Evolutionary conservation across 2,329 filamentous ascomycete species (phyloP), one percentile per base, ranked within the genome.

Genomic region (Teratosphaeriaceae sp.): DNA sequence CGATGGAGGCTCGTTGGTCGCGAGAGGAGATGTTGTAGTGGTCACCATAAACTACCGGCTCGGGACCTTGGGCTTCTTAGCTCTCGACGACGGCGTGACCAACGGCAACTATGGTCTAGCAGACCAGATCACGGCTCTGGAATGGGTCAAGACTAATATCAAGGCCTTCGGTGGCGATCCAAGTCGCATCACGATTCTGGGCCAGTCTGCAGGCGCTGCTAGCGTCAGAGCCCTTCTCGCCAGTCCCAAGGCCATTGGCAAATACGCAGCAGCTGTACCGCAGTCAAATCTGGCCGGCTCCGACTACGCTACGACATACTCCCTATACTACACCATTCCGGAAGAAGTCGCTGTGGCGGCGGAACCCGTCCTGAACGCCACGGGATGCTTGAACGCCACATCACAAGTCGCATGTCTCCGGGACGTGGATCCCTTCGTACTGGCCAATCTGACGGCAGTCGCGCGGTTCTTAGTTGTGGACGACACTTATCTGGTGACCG

Each of bases 31-130:
- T 22, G 38, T 84, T 35, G 65, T 84, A 24, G 75, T 70, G 16
- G 70, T 83, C 42, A 75, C 70, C 58, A 74, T 81, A 60, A 78
- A 76, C 63, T 79, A 85, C 60, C 73, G 82, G 8, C 71, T 85
- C 78, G 80, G 3, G 12, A 39, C 23, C 12, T 77, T 70, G 63
- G 75, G 76, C 5, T 79, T 77, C 54, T 55, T 79, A 13, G 66
- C 65, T 44, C 65, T 68, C 55, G 67, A 48, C 57, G 69, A 61
- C 50, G 55, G 75, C 27, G 58, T 52, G 21, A 48, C 44, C 9
- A 51, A 55, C 27, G 70, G 72, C 3, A 88, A 87, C 53, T 61
- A 82, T 16, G 83, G 83, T 1, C 63, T 84, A 47, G 69, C 71
- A 49, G 81, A 85, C 54, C 80, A 84, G 61, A 70, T 73, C 47